A percentile compares a stretch with the other conserved stretches of the same genome.
Conservation (phyloP, 2,329 filamentous ascomycete species). For the Neofusicoccum sp. region DNA sequence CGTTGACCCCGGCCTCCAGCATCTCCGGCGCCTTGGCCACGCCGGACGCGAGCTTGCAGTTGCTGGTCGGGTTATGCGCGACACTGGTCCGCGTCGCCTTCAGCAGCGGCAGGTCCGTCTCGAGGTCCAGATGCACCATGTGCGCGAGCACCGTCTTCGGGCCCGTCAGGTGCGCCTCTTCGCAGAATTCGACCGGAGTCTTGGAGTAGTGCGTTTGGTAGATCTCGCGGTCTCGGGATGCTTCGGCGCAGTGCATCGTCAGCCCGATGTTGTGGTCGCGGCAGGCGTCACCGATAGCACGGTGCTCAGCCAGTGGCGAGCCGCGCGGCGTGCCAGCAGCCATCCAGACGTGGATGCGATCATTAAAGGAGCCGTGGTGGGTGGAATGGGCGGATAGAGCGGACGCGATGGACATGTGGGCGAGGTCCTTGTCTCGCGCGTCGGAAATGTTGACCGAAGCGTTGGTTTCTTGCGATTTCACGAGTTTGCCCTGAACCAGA, state of each 20-base stretch:
- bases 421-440: conserved; percentile 41
- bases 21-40: conserved; percentile 28
- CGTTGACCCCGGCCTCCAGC: conserved; percentile 22
- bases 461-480: conserved; percentile 42
- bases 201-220: conserved; percentile 43
- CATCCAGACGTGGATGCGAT: conserved; percentile 53
- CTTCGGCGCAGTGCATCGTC: conserved; percentile 53
- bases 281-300: conserved; percentile 46
- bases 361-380: conserved; percentile 39
- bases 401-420: conserved; percentile 38
- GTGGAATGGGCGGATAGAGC: conserved; percentile 36
- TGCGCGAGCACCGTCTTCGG: conserved; percentile 32
- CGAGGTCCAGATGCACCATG: conserved; percentile 49
- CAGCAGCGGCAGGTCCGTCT: conserved; percentile 45
- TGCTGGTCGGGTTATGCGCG: conserved; percentile 31
- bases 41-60: conserved; percentile 31
- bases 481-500: conserved; percentile 36
- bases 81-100: conserved; percentile 34
- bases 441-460: conserved; percentile 37
- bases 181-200: conserved; percentile 38
- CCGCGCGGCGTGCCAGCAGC: conserved; percentile 52
- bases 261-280: conserved; percentile 45
- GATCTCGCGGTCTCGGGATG: conserved; percentile 43
- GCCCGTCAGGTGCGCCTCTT: conserved; percentile 41
- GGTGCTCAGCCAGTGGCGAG: conserved; percentile 41